Base-by-base conservation (phyloP, 106 monocot genomes). In the Vanilla planifolia region DNA sequence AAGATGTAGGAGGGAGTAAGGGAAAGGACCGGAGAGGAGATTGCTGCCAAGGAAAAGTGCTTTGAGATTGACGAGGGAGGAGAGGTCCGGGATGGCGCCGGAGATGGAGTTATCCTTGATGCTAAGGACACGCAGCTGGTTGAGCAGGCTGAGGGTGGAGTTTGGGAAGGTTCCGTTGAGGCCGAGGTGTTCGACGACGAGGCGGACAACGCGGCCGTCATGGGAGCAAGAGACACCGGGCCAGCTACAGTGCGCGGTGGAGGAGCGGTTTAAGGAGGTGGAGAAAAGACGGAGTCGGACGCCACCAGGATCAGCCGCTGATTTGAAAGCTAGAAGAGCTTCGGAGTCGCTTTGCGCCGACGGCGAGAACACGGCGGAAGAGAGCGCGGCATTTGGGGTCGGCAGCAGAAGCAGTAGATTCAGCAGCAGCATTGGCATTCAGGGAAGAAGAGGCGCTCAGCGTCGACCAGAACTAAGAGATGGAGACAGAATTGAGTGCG, bases 111-210 rank as follows among this genome's bases (percentile, higher is more conserved):
- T 93, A 53, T 50, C 52, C 43, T 85, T 78, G 47, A 89, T 77
- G 73, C 83, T 86, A 29, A 95, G 77, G 35, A 95, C 26, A 0
- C 89, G 76, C 59, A 95, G 83, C 71, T 95, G 86, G 72, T 75
- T 75, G 34, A 94, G 77, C 14, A 43, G 67, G 53, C 3, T 33
- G 45, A 89, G 67, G 37, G 86, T 73, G 26, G 21, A 30, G 40
- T 19, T 17, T 10, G 73, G 33, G 36, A 89, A 63, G 11, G 48
- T 48, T 23, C 89, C 94, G 8, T 72, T 70, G 24, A 95, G 71
- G 28, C 33, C 51, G 43, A 65, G 24, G 24, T 29, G 46, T 47
- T 95, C 94, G 37, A 95, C 73, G 33, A 95, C 80, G 25, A 95
- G 62, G 26, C 75, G 76, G 25, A 53, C 63, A 22, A 95, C 68